Percentiles rank a stretch among this genome's conserved stretches.
phyloP scores from a whole-genome alignment of 257 asterid species.

The Scutellaria baicalensis region DNA sequence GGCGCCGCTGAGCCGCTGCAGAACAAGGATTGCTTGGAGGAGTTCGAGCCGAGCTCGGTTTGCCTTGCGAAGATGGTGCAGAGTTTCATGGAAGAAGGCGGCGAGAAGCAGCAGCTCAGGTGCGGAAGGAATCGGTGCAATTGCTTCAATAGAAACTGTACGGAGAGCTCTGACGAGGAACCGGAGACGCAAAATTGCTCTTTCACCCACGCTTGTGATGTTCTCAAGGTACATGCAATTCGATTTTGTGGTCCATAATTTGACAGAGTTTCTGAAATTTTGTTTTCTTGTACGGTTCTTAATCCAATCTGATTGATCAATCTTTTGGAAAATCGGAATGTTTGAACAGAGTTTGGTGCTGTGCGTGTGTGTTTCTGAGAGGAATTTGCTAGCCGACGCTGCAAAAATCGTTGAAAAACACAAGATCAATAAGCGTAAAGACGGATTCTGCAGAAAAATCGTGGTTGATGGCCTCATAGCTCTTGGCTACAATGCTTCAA shows the following conservation, averaged over 20 bases:
- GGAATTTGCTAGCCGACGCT: constrained; percentile 62
- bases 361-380: constrained; percentile 44
- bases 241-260: constrained; percentile 13
- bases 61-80: constrained; percentile 83
- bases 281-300: background rate
- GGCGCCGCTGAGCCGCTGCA: constrained; percentile 20
- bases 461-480: constrained; percentile 62
- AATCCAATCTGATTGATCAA: constrained; percentile 7
- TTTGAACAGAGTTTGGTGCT: constrained; percentile 60
- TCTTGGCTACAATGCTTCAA: constrained; percentile 73
- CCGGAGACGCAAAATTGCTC: constrained; percentile 31
- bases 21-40: constrained; percentile 43
- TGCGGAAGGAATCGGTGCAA: constrained; percentile 60
- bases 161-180: constrained; percentile 73
- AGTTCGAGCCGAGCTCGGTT: constrained; percentile 75
- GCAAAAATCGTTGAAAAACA: constrained; percentile 58
- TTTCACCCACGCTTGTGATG: constrained; percentile 38
- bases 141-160: constrained; percentile 61
- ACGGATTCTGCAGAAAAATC: constrained; percentile 37
- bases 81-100: constrained; percentile 66
- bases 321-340: background rate
- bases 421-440: constrained; percentile 49
- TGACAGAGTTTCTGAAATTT: background rate
- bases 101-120: constrained; percentile 44
- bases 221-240: constrained; percentile 51